These are phyloP conservation scores for Hymenoscyphus albidus DNA, from an alignment of 2,329 filamentous ascomycete species.

Conservation along the genomic window DNA sequence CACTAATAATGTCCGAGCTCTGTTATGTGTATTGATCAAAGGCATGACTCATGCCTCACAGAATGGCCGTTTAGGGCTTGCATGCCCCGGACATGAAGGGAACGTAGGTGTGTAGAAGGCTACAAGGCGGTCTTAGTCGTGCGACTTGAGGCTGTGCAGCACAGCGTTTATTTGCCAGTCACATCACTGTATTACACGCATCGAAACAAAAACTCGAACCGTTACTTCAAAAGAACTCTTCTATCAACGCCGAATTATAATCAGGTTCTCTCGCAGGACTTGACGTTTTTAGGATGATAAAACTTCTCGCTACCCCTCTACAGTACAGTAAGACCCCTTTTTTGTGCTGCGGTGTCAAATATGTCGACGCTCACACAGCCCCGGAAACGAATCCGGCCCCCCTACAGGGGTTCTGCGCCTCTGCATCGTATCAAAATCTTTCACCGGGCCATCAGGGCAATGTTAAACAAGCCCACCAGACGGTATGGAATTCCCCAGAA, in stretches of 20 bases:
- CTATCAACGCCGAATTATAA: background rate
- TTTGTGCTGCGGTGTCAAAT: background rate
- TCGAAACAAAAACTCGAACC: background rate
- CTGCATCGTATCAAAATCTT: background rate
- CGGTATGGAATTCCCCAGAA: background rate
- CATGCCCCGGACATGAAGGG: background rate
- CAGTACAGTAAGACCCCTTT: background rate
- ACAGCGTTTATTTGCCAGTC: background rate
- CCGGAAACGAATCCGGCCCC: background rate
- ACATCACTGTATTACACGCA: background rate
- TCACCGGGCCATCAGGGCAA: background rate
- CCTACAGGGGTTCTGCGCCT: background rate
- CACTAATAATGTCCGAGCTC: background rate
- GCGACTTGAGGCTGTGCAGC: slow-evolving; percentile 10
- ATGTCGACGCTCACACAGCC: background rate
- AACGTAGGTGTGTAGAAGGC: background rate
- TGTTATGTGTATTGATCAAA: background rate
- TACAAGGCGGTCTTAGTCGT: slow-evolving; percentile 8
- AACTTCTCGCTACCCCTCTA: background rate
- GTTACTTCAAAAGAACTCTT: background rate
- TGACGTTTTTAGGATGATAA: background rate
- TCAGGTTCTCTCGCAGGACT: background rate
- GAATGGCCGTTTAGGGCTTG: background rate
- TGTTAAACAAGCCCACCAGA: background rate
- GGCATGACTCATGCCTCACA: background rate